Percentiles rank a stretch among this genome's conserved stretches.
phyloP scores from a whole-genome alignment of 352 stramenopile species.

The Phytophthora pisi region DNA sequence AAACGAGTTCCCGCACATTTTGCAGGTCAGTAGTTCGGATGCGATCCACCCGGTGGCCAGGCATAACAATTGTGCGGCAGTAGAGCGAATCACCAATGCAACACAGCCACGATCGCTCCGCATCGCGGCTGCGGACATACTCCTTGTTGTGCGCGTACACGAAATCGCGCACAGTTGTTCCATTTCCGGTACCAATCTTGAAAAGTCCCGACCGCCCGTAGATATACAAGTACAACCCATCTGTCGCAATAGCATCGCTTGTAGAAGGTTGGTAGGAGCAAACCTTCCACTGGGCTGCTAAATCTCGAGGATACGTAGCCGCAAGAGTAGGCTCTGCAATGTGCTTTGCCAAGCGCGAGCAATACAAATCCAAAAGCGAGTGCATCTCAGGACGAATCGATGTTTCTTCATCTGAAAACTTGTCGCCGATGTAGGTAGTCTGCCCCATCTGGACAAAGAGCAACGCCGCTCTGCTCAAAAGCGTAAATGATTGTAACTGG shows the following conservation, averaged over 20 bases:
- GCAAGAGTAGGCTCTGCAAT: slow-evolving; percentile 32
- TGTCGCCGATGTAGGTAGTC: slow-evolving; percentile 15
- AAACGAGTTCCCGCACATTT: slow-evolving; percentile 60
- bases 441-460: slow-evolving; percentile 36
- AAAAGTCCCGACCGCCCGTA: slow-evolving; percentile 65
- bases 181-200: slow-evolving; percentile 75
- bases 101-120: slow-evolving; percentile 81
- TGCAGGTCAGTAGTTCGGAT: slow-evolving; percentile 50
- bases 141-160: slow-evolving; percentile 71
- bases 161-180: slow-evolving; percentile 65
- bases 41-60: slow-evolving; percentile 64
- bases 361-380: slow-evolving; percentile 37
- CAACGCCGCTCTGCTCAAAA: slow-evolving; percentile 50
- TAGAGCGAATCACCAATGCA: slow-evolving; percentile 67
- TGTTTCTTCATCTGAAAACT: slow-evolving; percentile 4
- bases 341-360: slow-evolving; percentile 36
- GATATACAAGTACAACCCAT: slow-evolving; percentile 74
- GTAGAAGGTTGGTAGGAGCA: slow-evolving; percentile 64
- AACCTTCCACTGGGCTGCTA: slow-evolving; percentile 73
- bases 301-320: slow-evolving; percentile 58
- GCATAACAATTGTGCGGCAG: slow-evolving; percentile 79
- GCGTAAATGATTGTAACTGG: slow-evolving; percentile 70
- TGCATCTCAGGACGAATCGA: slow-evolving; percentile 26
- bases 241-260: slow-evolving; percentile 74
- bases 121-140: slow-evolving; percentile 63